Conservation (phyloP, 2,329 filamentous ascomycete species). For the Monascus ruber region DNA sequence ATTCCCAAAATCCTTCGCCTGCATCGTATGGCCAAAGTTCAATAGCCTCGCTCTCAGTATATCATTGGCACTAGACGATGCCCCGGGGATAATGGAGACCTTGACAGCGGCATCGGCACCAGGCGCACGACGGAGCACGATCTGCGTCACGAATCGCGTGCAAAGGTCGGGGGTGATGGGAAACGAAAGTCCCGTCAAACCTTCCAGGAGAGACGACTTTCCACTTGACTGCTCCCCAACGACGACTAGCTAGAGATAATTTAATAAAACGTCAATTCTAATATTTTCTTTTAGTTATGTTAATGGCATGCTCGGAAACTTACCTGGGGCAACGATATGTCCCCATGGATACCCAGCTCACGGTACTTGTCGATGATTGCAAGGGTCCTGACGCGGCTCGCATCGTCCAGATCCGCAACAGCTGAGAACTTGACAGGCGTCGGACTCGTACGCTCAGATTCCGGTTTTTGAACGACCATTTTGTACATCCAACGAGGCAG, state of each 20-base stretch:
- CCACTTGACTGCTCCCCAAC: slow-evolving; percentile 24
- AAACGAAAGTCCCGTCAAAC: slow-evolving; percentile 18
- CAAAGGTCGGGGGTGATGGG: slow-evolving; percentile 18
- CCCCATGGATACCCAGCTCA: slow-evolving; percentile 17
- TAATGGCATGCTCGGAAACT: neutral
- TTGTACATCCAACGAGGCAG: neutral
- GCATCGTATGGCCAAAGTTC: slow-evolving; percentile 5
- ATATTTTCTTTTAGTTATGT: neutral
- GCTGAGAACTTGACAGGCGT: neutral
- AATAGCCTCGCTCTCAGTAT: slow-evolving; percentile 6
- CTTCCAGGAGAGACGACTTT: slow-evolving; percentile 22
- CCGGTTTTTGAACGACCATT: neutral
- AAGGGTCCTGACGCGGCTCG: slow-evolving; percentile 6
- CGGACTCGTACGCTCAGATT: neutral
- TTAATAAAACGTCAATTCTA: neutral
- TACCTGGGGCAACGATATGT: slow-evolving; percentile 20
- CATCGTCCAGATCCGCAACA: slow-evolving; percentile 12
- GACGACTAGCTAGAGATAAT: slow-evolving; percentile 15
- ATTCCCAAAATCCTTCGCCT: slow-evolving; percentile 8
- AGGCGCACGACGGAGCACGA: slow-evolving; percentile 14
- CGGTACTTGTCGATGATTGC: slow-evolving; percentile 16
- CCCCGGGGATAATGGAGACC: slow-evolving; percentile 23
- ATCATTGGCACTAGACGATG: slow-evolving; percentile 8
- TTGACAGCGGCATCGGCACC: slow-evolving; percentile 7
- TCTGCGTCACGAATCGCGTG: slow-evolving; percentile 22